Conservation (phyloP, 768 basidiomycete species). For the Auricularia auricula-judae region DNA sequence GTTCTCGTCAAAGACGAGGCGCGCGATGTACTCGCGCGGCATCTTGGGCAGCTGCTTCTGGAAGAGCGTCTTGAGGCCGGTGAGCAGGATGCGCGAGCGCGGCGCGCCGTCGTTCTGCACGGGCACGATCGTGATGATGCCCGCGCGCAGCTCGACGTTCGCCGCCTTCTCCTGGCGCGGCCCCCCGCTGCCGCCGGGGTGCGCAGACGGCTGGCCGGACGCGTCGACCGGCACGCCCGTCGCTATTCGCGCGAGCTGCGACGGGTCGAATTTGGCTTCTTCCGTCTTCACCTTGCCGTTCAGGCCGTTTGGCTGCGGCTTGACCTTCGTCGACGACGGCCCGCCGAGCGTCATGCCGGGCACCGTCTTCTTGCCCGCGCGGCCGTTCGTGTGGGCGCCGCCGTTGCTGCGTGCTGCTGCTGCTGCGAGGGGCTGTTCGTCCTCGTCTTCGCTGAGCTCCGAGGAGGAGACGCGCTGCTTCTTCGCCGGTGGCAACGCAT, state of each 20-base stretch:
- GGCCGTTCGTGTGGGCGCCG: not conserved
- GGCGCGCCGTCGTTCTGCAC: conserved; percentile 75
- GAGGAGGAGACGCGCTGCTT: conserved; percentile 40
- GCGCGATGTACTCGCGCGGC: conserved; percentile 96
- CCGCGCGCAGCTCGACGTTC: conserved; percentile 64
- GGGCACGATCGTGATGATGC: conserved; percentile 72
- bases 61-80: conserved; percentile 93
- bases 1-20: conserved; percentile 85
- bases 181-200: conserved; percentile 19
- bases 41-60: conserved; percentile 97
- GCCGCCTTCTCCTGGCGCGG: conserved; percentile 58
- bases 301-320: conserved; percentile 27
- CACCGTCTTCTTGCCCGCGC: not conserved
- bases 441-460: conserved; percentile 36
- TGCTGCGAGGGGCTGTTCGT: conserved; percentile 46
- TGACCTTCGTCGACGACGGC: conserved; percentile 13
- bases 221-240: conserved; percentile 75
- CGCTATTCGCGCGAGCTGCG: conserved; percentile 63
- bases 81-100: conserved; percentile 73
- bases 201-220: conserved; percentile 36
- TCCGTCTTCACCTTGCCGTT: conserved; percentile 18
- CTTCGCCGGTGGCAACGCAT: conserved; percentile 31
- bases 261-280: conserved; percentile 73
- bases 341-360: not conserved
- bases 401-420: conserved; percentile 7